Conservation (phyloP, 352 stramenopile species). For the Pythium aphanidermatum region DNA sequence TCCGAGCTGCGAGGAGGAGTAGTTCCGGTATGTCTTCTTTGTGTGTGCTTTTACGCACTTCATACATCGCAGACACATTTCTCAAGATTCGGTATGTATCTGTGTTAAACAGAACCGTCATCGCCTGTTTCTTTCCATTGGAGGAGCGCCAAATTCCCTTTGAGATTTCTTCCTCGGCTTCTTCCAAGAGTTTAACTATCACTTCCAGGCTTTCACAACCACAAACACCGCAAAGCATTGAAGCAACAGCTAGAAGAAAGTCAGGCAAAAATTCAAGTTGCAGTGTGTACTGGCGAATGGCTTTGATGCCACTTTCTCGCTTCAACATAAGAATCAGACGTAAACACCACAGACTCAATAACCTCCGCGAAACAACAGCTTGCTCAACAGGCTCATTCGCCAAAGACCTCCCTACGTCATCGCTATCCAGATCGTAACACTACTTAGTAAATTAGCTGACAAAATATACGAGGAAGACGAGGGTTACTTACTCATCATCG, state of each 20-base stretch:
- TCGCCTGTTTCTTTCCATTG: constrained; percentile 15
- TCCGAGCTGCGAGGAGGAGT: constrained; percentile 29
- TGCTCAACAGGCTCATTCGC: not conserved
- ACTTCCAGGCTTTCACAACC: constrained; percentile 52
- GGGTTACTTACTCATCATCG: constrained; percentile 9
- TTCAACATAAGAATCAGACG: constrained; percentile 71
- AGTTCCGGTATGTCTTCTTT: constrained; percentile 44
- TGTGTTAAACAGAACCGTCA: constrained; percentile 38
- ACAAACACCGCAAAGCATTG: constrained; percentile 51
- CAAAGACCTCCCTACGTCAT: too few species aligned
- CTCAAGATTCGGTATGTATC: constrained; percentile 40
- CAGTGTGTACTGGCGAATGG: constrained; percentile 36
- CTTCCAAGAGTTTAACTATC: constrained; percentile 47
- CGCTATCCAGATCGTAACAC: not conserved
- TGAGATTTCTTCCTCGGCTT: constrained; percentile 33
- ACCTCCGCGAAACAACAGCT: constrained; percentile 2
- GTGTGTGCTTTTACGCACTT: constrained; percentile 42
- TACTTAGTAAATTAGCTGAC: too few species aligned
- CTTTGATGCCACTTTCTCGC: constrained; percentile 62
- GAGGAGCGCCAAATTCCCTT: constrained; percentile 21
- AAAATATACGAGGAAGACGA: too few species aligned
- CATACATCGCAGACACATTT: constrained; percentile 45
- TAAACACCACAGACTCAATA: constrained; percentile 55
- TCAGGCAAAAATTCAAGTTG: constrained; percentile 54
- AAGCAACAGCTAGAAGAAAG: constrained; percentile 53